Evolutionary conservation across 139 green algal species (phyloP).

Genomic region (Limnomonas spitsbergensis): DNA sequence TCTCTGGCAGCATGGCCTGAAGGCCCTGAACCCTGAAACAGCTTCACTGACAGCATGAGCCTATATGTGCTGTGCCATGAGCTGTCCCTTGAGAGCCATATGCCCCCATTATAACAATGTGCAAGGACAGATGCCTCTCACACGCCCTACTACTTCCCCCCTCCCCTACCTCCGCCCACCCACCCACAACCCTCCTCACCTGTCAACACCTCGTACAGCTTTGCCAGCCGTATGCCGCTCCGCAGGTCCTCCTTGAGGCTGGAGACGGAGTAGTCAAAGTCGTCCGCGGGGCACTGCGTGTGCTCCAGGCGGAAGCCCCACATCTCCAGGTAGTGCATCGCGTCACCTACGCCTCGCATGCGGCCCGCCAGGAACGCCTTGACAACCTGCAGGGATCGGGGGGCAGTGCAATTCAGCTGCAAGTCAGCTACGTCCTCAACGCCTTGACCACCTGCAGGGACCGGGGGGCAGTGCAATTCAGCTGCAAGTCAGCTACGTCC

Average conservation of each 20-base stretch:
- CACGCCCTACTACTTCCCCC: too few relatives aligned
- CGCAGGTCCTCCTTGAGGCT: conserved; percentile 70
- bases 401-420: too few relatives aligned
- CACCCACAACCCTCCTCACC: conserved; percentile 29
- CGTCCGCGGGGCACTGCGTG: conserved; percentile 55
- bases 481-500: not conserved
- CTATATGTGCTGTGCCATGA: too few relatives aligned
- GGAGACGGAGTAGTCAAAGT: conserved; percentile 62
- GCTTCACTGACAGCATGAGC: too few relatives aligned
- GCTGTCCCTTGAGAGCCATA: too few relatives aligned
- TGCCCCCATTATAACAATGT: too few relatives aligned
- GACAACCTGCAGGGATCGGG: conserved; percentile 45
- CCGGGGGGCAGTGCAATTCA: too few relatives aligned
- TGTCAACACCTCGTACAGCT: conserved; percentile 63
- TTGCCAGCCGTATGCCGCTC: conserved; percentile 66
- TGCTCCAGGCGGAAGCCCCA: conserved; percentile 65
- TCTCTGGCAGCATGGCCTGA: too few relatives aligned
- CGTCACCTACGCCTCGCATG: conserved; percentile 70
- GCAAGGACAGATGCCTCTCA: too few relatives aligned
- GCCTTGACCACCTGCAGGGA: conserved; percentile 29
- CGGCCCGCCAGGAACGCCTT: conserved; percentile 53
- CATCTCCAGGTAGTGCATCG: conserved; percentile 65
- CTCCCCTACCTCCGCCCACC: too few relatives aligned
- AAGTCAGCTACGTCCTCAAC: not conserved
- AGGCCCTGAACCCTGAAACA: too few relatives aligned